Conservation (phyloP, 2,329 filamentous ascomycete genomes). For the Didymosphaeria variabile region DNA sequence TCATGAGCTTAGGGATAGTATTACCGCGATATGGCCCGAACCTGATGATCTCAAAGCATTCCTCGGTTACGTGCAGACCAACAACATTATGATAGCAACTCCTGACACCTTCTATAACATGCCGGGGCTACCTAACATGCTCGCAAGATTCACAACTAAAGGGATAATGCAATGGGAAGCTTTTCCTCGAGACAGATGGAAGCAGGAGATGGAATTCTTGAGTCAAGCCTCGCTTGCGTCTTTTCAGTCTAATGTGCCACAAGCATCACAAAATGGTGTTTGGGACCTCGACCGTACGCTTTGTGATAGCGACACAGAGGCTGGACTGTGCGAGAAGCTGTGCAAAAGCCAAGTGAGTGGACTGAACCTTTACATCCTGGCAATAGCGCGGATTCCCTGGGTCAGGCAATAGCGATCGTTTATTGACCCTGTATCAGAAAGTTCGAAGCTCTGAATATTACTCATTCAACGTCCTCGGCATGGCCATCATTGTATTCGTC, state of each 20-base stretch:
- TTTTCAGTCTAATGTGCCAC: constrained; percentile 19
- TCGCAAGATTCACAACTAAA: constrained; percentile 13
- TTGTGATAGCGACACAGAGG: neutral
- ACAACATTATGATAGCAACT: constrained; percentile 6
- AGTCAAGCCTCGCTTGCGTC: constrained; percentile 16
- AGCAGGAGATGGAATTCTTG: constrained; percentile 23
- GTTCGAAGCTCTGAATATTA: constrained; percentile 19
- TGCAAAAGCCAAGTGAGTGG: constrained; percentile 15
- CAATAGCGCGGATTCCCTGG: neutral
- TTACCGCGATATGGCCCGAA: constrained; percentile 5
- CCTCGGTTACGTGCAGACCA: neutral
- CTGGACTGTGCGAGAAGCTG: constrained; percentile 4
- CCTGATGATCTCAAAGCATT: constrained; percentile 5
- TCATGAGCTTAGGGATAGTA: neutral
- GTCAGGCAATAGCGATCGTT: neutral
- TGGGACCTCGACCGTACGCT: neutral
- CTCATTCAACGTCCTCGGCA: constrained; percentile 23
- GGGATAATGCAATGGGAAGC: constrained; percentile 3
- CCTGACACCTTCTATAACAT: constrained; percentile 4
- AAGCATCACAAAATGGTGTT: constrained; percentile 6
- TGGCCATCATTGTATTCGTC: constrained; percentile 17
- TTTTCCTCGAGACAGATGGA: constrained; percentile 23
- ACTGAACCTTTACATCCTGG: neutral
- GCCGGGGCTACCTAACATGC: constrained; percentile 5
- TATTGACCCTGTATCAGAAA: constrained; percentile 6